These are phyloP conservation scores for Uronychia setigera DNA, from an alignment of 73 alveolate species.

Conservation along the genomic window DNA sequence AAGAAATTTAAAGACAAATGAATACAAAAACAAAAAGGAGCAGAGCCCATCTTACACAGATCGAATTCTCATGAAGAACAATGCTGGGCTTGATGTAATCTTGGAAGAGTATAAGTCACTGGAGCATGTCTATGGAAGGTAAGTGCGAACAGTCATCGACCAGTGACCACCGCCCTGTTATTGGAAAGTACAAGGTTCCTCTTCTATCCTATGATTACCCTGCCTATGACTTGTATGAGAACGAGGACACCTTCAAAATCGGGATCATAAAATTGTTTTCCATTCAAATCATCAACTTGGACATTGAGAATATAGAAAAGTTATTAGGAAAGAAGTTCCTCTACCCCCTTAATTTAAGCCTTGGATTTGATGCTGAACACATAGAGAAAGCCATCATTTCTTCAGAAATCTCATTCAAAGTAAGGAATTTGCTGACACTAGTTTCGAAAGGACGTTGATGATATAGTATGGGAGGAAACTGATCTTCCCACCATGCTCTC, in stretches of 20 bases:
- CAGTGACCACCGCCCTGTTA: conserved; percentile 22
- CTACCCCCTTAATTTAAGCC: background rate
- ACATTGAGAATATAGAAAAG: background rate
- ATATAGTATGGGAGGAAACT: background rate
- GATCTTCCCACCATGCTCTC: background rate
- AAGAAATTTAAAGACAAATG: conserved; percentile 17
- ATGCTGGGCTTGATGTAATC: background rate
- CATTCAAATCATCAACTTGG: background rate
- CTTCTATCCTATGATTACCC: background rate
- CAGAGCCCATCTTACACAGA: conserved; percentile 65
- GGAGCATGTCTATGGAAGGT: conserved; percentile 9
- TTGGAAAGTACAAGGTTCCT: background rate
- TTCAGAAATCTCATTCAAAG: background rate
- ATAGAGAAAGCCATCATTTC: background rate
- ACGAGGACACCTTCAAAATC: background rate
- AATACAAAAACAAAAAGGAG: conserved; percentile 53
- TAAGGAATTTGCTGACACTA: background rate
- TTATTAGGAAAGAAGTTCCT: background rate
- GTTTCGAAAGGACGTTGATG: background rate
- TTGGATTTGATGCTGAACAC: background rate
- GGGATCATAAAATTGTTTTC: background rate
- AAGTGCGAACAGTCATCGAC: background rate
- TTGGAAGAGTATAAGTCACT: background rate
- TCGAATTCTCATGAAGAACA: conserved; percentile 35
- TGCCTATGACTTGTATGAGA: background rate